A percentile compares a stretch with the other conserved stretches of the same genome.
Conservation (phyloP, 331 rosid genomes). For the Phaseolus coccineus region DNA sequence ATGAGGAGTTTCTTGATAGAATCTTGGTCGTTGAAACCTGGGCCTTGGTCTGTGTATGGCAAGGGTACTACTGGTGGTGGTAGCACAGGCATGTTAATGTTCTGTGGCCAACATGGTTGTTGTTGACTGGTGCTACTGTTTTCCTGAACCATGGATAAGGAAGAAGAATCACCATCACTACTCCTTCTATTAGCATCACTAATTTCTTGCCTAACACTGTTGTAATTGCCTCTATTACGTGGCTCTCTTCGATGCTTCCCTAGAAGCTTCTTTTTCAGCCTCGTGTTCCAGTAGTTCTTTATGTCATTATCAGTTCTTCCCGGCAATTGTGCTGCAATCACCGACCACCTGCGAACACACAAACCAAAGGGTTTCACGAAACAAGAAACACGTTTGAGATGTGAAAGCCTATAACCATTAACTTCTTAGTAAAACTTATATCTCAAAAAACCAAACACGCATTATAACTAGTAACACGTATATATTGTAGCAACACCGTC, state of each 20-base stretch:
- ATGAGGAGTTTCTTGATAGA: conserved; percentile 69
- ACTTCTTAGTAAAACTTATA: neutral
- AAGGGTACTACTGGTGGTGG: conserved; percentile 28
- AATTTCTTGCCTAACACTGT: conserved; percentile 47
- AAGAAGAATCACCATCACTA: conserved; percentile 33
- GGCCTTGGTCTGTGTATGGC: conserved; percentile 47
- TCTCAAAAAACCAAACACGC: neutral
- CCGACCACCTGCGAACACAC: conserved; percentile 73
- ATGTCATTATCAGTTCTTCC: conserved; percentile 95
- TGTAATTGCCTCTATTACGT: conserved; percentile 54
- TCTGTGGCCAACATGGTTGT: conserved; percentile 59
- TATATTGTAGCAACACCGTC: neutral
- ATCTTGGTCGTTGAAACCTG: conserved; percentile 59
- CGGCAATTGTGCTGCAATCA: conserved; percentile 92
- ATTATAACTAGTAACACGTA: neutral
- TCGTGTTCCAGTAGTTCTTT: conserved; percentile 97
- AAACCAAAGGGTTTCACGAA: neutral
- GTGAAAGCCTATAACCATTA: neutral
- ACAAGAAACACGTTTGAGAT: neutral
- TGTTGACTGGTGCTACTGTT: conserved; percentile 34
- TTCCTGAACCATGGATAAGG: conserved; percentile 41
- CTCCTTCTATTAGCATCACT: conserved; percentile 39
- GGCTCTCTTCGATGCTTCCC: conserved; percentile 75
- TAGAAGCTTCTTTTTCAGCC: conserved; percentile 83
- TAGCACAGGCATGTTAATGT: conserved; percentile 44